phyloP scores from a whole-genome alignment of 108 stramenopile species.

The Nannochloropsis salina region DNA sequence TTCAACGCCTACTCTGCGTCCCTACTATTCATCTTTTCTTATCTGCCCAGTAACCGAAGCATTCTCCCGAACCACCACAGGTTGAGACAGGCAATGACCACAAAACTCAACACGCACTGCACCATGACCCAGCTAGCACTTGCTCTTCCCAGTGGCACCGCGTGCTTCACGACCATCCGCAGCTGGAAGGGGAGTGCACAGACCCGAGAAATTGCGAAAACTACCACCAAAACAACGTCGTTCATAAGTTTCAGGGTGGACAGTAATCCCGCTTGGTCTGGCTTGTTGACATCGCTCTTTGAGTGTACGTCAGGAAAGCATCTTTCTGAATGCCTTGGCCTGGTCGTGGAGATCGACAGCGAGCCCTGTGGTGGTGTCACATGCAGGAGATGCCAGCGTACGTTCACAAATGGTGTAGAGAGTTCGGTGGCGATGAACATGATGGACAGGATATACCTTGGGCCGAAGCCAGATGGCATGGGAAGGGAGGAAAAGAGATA shows the following conservation, averaged over 20 bases:
- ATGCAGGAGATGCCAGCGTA: neutral
- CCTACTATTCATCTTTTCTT: neutral
- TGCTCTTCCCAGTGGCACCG: neutral
- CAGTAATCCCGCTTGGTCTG: no score
- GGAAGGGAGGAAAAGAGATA: no score
- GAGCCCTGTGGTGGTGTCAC: neutral
- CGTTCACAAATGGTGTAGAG: neutral
- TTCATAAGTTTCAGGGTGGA: no score
- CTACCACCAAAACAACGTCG: neutral
- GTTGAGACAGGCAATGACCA: neutral
- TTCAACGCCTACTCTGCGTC: no score
- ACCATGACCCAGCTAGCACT: neutral
- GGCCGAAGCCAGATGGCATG: neutral
- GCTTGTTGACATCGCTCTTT: no score
- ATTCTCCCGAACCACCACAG: constrained; percentile 9
- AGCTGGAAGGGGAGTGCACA: neutral
- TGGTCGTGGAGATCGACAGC: neutral
- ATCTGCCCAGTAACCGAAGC: neutral
- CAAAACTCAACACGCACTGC: neutral
- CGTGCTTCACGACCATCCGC: neutral
- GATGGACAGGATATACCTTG: neutral
- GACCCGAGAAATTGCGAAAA: neutral
- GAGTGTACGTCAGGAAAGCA: no score
- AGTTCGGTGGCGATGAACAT: constrained; percentile 14
- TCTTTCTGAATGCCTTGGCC: no score